Base-by-base conservation (phyloP, 2,329 filamentous ascomycete genomes). In the Aspergillus pseudonomiae region DNA sequence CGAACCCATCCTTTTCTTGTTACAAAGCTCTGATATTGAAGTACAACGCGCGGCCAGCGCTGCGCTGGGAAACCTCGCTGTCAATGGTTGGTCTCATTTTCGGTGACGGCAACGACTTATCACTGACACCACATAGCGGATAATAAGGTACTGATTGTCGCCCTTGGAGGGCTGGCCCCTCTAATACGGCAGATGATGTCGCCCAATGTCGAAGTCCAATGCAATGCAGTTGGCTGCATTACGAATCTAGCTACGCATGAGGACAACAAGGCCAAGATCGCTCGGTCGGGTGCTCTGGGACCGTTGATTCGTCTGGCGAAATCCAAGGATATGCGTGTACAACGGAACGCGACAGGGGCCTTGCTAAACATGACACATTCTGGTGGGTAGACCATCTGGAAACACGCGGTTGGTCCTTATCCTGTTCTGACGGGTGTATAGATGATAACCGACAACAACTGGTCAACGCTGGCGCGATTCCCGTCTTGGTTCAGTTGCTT, bases 301-400 rank as follows among this genome's bases (percentile, higher is more conserved):
- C 95, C 95, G 10, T 83, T 99, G 70, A 99, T 95, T 53, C 88
- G 92, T 67, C 83, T 99, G 63, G 95, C 95, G 66, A 98, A 97
- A 80, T 98, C 95, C 26, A 94, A 96, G 79, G 95, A 99, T 74
- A 98, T 98, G 95, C 89, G 95, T 62, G 95, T 99, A 55, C 95
- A 99, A 81, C 88, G 95, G 68, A 99, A 99, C 79, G 95, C 95
- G 63, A 99, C 95, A 0, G 95, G 95, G 60, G 95, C 95, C 53
- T 83, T 99, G 63, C 86, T 99, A 69, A 99, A 99, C 80, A 99
- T 99, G 95, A 99, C 95, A 72, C 95, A 99, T 82, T 98, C 94
- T 68, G 93, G 93, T 96, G 87, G 64, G 86, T 71, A 55, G 52
- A 56, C 46, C 21, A 19, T 59, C 61, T n/a, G 12, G 45, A 10